Evolutionary conservation across 2,329 filamentous ascomycete species (phyloP).

Genomic region (Penicillium nordicum): DNA sequence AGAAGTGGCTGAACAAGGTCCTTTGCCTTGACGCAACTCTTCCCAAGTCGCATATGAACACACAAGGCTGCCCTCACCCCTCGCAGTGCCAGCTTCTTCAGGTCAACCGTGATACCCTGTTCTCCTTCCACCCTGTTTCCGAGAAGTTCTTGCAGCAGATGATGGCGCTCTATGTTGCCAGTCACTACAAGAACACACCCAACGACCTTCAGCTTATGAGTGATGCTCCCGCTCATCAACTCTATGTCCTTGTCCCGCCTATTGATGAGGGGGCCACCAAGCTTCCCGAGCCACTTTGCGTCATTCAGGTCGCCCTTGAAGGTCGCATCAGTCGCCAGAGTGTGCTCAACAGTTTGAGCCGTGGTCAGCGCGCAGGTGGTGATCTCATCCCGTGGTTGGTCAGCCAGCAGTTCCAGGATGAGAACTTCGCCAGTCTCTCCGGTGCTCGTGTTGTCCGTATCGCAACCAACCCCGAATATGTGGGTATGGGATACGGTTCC

Average conservation of each 20-base stretch:
- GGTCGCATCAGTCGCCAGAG: slow-evolving; percentile 92
- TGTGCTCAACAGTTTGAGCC: slow-evolving; percentile 81
- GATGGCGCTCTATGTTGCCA: slow-evolving; percentile 95
- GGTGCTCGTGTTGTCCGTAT: slow-evolving; percentile 91
- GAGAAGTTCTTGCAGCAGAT: slow-evolving; percentile 98
- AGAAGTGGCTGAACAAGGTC: slow-evolving; percentile 93
- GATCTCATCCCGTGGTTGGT: slow-evolving; percentile 97
- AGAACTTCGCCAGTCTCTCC: slow-evolving; percentile 89
- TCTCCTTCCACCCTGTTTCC: slow-evolving; percentile 95
- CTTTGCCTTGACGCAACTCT: slow-evolving; percentile 91
- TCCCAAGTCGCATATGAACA: slow-evolving; percentile 68
- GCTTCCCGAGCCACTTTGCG: slow-evolving; percentile 88
- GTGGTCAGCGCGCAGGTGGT: slow-evolving; percentile 83
- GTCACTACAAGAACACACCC: slow-evolving; percentile 96
- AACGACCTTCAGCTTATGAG: slow-evolving; percentile 99
- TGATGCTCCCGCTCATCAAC: slow-evolving; percentile 91
- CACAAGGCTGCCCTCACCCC: slow-evolving; percentile 82
- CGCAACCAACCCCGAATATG: slow-evolving; percentile 91
- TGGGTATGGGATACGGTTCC: slow-evolving; percentile 88
- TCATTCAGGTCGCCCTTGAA: slow-evolving; percentile 91
- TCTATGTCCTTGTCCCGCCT: slow-evolving; percentile 90
- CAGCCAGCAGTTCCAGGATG: slow-evolving; percentile 96
- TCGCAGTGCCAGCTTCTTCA: slow-evolving; percentile 86
- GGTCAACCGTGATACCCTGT: slow-evolving; percentile 94
- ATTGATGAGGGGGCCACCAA: slow-evolving; percentile 71